Evolutionary conservation across 2,329 filamentous ascomycete genomes (phyloP).

Genomic region (Harringtonia lauricola): DNA sequence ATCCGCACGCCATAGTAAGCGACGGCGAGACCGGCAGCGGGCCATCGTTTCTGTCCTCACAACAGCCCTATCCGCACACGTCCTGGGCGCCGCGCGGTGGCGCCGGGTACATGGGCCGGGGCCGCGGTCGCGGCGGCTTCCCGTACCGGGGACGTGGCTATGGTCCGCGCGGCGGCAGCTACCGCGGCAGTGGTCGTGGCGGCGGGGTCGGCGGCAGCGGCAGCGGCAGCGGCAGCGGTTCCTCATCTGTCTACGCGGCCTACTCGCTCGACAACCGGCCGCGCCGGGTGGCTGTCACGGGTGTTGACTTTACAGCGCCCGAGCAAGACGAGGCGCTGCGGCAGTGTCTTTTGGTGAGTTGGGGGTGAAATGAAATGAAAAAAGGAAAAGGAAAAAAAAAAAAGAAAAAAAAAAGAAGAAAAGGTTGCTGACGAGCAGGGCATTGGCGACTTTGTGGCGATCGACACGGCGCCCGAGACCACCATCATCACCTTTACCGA

Average conservation of each 20-base stretch:
- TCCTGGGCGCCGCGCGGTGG: slow-evolving; percentile 10
- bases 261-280: slow-evolving; percentile 70
- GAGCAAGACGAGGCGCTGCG: slow-evolving; percentile 58
- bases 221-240: slow-evolving; percentile 26
- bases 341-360: slow-evolving; percentile 59
- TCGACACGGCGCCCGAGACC: slow-evolving; percentile 33
- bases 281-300: slow-evolving; percentile 52
- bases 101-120: background rate
- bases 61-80: no score
- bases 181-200: background rate
- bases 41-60: slow-evolving; percentile 19
- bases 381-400: background rate
- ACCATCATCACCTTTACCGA: slow-evolving; percentile 55
- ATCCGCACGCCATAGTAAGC: slow-evolving; percentile 35
- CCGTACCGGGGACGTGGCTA: slow-evolving; percentile 14
- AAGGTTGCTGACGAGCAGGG: slow-evolving; percentile 27
- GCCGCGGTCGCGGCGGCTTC: background rate
- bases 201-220: slow-evolving; percentile 15
- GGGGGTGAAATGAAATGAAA: background rate
- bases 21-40: slow-evolving; percentile 13
- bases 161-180: background rate
- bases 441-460: slow-evolving; percentile 50
- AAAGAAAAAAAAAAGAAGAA: background rate
- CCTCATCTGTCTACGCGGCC: slow-evolving; percentile 44
- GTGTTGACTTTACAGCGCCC: slow-evolving; percentile 49